phyloP scores from a whole-genome alignment of 1,139 yeast genomes.

The Meyerozyma elateridarum region DNA sequence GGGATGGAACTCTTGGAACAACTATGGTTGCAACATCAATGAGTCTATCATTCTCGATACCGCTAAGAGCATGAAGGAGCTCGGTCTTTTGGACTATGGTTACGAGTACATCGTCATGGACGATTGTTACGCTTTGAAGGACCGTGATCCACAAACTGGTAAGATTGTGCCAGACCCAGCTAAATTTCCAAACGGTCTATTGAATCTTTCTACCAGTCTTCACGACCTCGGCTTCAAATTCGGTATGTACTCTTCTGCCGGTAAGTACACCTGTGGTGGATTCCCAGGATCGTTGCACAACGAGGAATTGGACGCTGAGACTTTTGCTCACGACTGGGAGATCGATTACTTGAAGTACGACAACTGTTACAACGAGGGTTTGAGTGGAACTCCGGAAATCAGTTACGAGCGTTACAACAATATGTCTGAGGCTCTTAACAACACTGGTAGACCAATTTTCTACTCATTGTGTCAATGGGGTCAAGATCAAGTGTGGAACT shows the following conservation, averaged over 20 bases:
- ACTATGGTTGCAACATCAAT: conserved; percentile 20
- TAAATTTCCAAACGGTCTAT: conserved; percentile 23
- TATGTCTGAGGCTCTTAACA: conserved; percentile 22
- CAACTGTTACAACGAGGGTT: conserved; percentile 23
- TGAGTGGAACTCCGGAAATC: conserved; percentile 16
- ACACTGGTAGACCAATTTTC: conserved; percentile 21
- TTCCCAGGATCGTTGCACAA: conserved; percentile 22
- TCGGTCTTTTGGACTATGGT: conserved; percentile 20
- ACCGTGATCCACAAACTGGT: conserved; percentile 6
- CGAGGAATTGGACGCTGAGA: conserved; percentile 21
- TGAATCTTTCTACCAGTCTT: conserved; percentile 15
- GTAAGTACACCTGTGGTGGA: conserved; percentile 22
- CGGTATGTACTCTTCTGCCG: conserved; percentile 27
- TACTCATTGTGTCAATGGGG: conserved; percentile 27
- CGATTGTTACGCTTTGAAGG: conserved; percentile 20
- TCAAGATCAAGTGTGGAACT: conserved; percentile 20
- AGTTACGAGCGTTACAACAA: conserved; percentile 18
- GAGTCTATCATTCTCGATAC: conserved; percentile 16
- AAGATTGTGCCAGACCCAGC: conserved; percentile 11
- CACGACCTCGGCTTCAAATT: conserved; percentile 20
- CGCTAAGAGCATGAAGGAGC: conserved; percentile 15
- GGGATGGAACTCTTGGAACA: conserved; percentile 27
- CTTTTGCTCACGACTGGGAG: conserved; percentile 21
- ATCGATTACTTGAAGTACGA: conserved; percentile 27
- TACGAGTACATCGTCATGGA: conserved; percentile 23